phyloP scores from a whole-genome alignment of 768 basidiomycete genomes.

The Antrodiella citrinella region DNA sequence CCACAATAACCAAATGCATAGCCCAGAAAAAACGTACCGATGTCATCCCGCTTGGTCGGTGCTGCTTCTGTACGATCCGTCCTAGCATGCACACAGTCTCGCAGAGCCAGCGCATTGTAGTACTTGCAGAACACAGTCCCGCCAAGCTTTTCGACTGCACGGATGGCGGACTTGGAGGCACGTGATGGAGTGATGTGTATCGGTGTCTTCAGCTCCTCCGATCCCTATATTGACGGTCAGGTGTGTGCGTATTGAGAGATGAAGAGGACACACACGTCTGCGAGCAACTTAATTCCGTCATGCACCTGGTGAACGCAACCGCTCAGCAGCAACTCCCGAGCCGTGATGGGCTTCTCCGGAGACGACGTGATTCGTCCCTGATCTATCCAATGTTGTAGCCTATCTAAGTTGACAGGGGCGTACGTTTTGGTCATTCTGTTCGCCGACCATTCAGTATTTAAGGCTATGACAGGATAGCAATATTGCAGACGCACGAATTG shows the following conservation, averaged over 20 bases:
- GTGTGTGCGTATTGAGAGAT: conserved; percentile 1
- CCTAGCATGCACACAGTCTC: conserved; percentile 67
- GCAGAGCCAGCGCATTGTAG: conserved; percentile 80
- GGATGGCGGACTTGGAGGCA: conserved; percentile 80
- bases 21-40: conserved; percentile 13
- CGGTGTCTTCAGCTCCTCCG: conserved; percentile 53
- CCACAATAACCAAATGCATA: conserved; percentile 2
- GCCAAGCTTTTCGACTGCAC: conserved; percentile 73
- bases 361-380: conserved; percentile 73
- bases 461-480: background rate
- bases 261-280: conserved; percentile 46
- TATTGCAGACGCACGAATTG: conserved; percentile 87
- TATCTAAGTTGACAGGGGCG: conserved; percentile 80
- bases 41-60: conserved; percentile 60
- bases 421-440: conserved; percentile 65
- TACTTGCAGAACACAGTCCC: conserved; percentile 86
- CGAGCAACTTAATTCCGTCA: conserved; percentile 89
- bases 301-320: conserved; percentile 84
- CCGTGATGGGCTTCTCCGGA: conserved; percentile 79
- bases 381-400: conserved; percentile 87
- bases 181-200: conserved; percentile 79
- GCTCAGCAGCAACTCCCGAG: conserved; percentile 73
- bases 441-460: too few relatives aligned
- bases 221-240: conserved; percentile 38
- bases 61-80: conserved; percentile 66